A percentile compares a stretch with the other conserved stretches of the same genome.
Evolutionary conservation across 495 filamentous ascomycete genomes (phyloP).

Genomic region (Aspergillus egyptiacus): DNA sequence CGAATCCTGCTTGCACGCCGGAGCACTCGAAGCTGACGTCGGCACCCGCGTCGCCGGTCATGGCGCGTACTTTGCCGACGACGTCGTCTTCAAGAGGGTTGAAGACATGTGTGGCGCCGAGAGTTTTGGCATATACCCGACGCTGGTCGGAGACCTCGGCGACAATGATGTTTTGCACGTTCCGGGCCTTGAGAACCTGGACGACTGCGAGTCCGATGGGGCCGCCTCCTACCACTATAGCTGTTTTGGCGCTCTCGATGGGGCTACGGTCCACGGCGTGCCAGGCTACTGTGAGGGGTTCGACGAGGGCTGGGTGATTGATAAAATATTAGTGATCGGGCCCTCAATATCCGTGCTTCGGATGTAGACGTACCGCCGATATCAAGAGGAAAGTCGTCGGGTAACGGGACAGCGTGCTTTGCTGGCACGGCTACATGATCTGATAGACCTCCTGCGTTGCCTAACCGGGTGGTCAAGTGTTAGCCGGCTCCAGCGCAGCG

Average conservation of each 20-base stretch:
- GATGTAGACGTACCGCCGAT: constrained; percentile 21
- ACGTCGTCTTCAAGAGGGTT: constrained; percentile 20
- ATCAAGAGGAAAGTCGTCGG: constrained; percentile 23
- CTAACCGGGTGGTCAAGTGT: not conserved
- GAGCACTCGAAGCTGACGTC: constrained; percentile 27
- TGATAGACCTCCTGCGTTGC: constrained; percentile 46
- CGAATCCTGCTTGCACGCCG: constrained; percentile 26
- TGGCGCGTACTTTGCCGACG: constrained; percentile 13
- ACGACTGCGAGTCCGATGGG: constrained; percentile 59
- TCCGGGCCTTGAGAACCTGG: constrained; percentile 45
- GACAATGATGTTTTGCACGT: constrained; percentile 48
- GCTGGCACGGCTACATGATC: constrained; percentile 48
- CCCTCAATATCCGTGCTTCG: not conserved
- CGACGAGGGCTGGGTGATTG: constrained; percentile 45
- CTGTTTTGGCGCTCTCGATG: constrained; percentile 40
- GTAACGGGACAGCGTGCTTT: constrained; percentile 21
- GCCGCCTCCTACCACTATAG: constrained; percentile 54
- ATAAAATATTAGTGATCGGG: not conserved
- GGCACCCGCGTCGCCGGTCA: constrained; percentile 16
- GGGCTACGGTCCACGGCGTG: constrained; percentile 51
- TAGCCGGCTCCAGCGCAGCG: not conserved
- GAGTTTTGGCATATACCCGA: constrained; percentile 13
- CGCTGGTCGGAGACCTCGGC: constrained; percentile 25
- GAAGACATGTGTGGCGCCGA: constrained; percentile 22
- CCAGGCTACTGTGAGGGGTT: constrained; percentile 59